These are phyloP conservation scores for Alternaria postmessia DNA, from an alignment of 2,329 filamentous ascomycete genomes.

Conservation along the genomic window DNA sequence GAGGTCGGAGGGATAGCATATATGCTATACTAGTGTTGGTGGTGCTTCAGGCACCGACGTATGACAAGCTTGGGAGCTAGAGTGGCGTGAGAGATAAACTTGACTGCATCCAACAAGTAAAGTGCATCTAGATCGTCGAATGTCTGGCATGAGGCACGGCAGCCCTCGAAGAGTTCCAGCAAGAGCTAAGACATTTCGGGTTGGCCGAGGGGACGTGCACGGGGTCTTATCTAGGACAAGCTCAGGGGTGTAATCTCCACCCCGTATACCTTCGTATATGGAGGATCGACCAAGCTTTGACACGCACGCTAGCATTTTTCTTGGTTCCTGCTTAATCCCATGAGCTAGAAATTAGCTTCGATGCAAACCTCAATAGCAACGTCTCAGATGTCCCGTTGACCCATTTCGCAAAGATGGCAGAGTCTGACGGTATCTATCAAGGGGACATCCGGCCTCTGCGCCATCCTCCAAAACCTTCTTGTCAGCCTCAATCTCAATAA, in stretches of 20 bases:
- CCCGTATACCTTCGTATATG: constrained; percentile 5
- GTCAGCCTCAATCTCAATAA: constrained; percentile 24
- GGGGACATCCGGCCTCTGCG: constrained; percentile 21
- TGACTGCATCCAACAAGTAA: constrained; percentile 7
- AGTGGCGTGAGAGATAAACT: neutral
- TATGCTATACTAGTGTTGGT: too few species aligned
- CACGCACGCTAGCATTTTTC: constrained; percentile 29
- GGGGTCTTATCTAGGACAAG: constrained; percentile 29
- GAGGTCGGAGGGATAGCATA: too few species aligned
- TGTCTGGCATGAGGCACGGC: constrained; percentile 18
- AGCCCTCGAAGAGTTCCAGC: constrained; percentile 8
- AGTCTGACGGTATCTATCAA: constrained; percentile 26
- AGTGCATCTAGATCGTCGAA: constrained; percentile 18
- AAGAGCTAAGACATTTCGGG: constrained; percentile 21
- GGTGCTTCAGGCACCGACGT: too few species aligned
- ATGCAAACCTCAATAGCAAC: constrained; percentile 28
- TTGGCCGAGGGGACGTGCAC: constrained; percentile 23
- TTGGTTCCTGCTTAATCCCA: constrained; percentile 25
- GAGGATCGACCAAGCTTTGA: constrained; percentile 26
- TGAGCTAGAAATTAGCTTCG: constrained; percentile 24
- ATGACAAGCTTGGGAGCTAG: neutral
- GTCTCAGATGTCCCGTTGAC: constrained; percentile 22
- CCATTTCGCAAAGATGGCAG: constrained; percentile 29
- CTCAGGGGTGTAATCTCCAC: constrained; percentile 20
- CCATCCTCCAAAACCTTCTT: constrained; percentile 24